A percentile compares a stretch with the other conserved stretches of the same genome.
Conservation (phyloP, 352 stramenopile genomes). For the Pythium aphanidermatum region DNA sequence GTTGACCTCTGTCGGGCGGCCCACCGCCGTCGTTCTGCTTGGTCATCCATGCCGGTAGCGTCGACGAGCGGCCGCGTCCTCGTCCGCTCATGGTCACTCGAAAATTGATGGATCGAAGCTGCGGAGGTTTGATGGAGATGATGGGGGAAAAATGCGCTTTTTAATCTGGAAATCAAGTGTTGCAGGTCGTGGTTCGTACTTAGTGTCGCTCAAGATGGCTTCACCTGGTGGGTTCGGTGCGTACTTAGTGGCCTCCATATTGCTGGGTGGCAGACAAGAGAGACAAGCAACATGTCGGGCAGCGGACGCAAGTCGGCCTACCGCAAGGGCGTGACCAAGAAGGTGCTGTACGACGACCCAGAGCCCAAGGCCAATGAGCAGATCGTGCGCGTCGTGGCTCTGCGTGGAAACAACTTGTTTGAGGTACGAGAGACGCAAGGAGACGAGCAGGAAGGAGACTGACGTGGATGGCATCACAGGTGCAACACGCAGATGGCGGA, state of each 20-base stretch:
- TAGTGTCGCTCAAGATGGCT: conserved; percentile 6
- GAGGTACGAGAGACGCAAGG: conserved; percentile 57
- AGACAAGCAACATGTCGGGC: conserved; percentile 75
- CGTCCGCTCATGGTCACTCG: conserved; percentile 64
- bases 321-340: conserved; percentile 90
- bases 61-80: conserved; percentile 63
- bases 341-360: conserved; percentile 87
- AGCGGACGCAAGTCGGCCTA: conserved; percentile 87
- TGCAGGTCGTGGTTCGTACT: too few relatives aligned
- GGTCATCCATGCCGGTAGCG: conserved; percentile 85
- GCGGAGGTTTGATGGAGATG: conserved; percentile 7
- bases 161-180: too few relatives aligned
- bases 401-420: conserved; percentile 95
- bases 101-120: too few relatives aligned
- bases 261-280: neutral
- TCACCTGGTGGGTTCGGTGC: conserved; percentile 11
- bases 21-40: conserved; percentile 28
- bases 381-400: conserved; percentile 89
- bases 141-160: neutral
- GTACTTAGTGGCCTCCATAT: conserved; percentile 7
- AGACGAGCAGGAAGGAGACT: too few relatives aligned
- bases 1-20: neutral
- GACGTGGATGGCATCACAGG: conserved; percentile 24
- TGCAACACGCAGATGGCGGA: conserved; percentile 49
- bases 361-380: conserved; percentile 88